Percentiles rank a stretch among this genome's conserved stretches.
Conservation (phyloP, 805 yeast species). For the Candida germanica region DNA sequence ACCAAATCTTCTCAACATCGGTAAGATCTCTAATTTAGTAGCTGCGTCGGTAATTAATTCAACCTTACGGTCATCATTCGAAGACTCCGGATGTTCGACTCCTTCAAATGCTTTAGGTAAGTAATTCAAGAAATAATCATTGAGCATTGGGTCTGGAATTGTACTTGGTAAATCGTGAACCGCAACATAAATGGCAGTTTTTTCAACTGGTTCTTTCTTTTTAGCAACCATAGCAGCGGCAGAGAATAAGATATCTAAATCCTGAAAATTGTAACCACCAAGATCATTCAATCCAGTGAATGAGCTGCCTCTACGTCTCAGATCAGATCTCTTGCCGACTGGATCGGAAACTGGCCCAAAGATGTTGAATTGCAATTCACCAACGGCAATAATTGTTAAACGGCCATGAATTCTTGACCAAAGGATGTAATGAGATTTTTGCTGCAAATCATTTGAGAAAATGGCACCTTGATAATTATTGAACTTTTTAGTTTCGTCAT, state of each 20-base stretch:
- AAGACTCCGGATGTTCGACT: conserved; percentile 9
- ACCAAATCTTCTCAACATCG: conserved; percentile 37
- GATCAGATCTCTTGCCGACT: conserved; percentile 13
- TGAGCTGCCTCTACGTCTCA: conserved; percentile 31
- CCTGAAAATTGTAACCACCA: conserved; percentile 42
- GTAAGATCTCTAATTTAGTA: conserved; percentile 20
- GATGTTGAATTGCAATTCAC: conserved; percentile 31
- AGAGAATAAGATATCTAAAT: conserved; percentile 31
- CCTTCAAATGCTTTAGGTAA: conserved; percentile 20
- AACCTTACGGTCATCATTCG: conserved; percentile 15
- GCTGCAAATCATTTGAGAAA: conserved; percentile 36
- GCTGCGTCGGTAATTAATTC: conserved; percentile 22
- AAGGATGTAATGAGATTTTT: conserved; percentile 31
- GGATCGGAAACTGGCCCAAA: conserved; percentile 14
- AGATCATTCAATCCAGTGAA: conserved; percentile 36
- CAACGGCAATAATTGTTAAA: conserved; percentile 30
- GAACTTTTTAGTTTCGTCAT: conserved; percentile 11
- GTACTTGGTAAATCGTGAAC: conserved; percentile 31
- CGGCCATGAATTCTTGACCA: conserved; percentile 24
- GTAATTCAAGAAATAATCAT: conserved; percentile 35
- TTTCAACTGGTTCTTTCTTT: conserved; percentile 13
- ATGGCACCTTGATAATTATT: conserved; percentile 35
- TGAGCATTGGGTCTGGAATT: conserved; percentile 33
- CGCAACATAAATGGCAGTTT: conserved; percentile 20
- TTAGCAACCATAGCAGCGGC: conserved; percentile 28